These are phyloP conservation scores for Populus tomentosa DNA, from an alignment of 441 rosid genomes.

Conservation along the genomic window DNA sequence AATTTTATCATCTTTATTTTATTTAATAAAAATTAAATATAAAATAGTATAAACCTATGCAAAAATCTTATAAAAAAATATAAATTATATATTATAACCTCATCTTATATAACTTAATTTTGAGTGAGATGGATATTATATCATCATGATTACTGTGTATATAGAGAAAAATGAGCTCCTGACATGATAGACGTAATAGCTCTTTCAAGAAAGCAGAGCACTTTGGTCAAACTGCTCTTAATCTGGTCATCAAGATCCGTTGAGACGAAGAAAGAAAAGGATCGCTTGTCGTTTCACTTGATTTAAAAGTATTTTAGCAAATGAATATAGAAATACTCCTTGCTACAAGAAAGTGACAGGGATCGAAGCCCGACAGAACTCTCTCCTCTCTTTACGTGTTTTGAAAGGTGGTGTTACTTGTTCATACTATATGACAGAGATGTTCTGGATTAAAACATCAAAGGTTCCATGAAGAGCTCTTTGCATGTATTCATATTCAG, in stretches of 20 bases:
- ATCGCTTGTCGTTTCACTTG: background rate
- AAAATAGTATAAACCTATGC: rapidly evolving
- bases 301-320: background rate
- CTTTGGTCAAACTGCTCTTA: too few relatives aligned
- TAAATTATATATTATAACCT: too few relatives aligned
- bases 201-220: background rate
- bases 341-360: background rate
- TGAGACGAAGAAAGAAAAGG: background rate
- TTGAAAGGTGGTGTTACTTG: background rate
- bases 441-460: background rate
- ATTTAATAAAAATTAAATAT: too few relatives aligned
- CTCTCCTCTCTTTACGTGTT: background rate
- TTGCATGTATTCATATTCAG: background rate
- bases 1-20: too few relatives aligned
- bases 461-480: background rate
- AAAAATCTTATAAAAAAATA: too few relatives aligned
- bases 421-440: background rate
- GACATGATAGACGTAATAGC: background rate
- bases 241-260: background rate
- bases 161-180: background rate
- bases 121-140: too few relatives aligned
- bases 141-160: too few relatives aligned
- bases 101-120: too few relatives aligned
- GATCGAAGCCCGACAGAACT: background rate
- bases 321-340: background rate